Evolutionary conservation across 208 protist genomes (phyloP).

Genomic region (Acanthamoeba sp.): DNA sequence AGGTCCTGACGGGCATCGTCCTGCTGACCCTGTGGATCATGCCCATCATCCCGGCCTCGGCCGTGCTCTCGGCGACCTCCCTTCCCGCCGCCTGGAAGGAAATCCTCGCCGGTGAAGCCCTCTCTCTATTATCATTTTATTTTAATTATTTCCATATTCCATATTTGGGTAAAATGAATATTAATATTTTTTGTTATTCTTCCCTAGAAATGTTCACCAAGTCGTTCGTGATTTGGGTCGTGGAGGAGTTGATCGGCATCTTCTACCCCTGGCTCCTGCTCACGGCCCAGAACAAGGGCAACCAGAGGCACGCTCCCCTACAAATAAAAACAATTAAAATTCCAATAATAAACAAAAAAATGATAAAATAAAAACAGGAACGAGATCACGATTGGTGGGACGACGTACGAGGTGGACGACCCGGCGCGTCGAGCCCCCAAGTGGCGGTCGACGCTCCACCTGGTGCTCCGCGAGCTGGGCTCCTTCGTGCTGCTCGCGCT

Average conservation of each 20-base stretch:
- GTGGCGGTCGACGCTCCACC: not conserved
- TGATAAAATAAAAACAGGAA: no score
- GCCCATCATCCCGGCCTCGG: not conserved
- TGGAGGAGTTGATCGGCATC: slow-evolving; percentile 39
- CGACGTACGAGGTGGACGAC: slow-evolving; percentile 6
- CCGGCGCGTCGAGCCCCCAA: not conserved
- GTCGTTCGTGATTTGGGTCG: slow-evolving; percentile 9
- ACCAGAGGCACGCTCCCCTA: not conserved
- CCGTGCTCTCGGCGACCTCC: not conserved
- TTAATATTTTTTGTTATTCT: not conserved
- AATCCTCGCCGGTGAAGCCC: not conserved
- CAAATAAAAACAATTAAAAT: not conserved
- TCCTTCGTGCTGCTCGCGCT: not conserved
- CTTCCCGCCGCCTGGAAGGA: slow-evolving; percentile 9
- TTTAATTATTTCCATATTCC: no score
- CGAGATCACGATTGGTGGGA: slow-evolving; percentile 7
- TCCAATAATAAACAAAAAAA: no score
- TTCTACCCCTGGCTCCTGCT: slow-evolving; percentile 39
- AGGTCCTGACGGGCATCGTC: not conserved
- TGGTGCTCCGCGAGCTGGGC: not conserved
- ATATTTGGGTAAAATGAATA: no score
- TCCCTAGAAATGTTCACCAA: slow-evolving; percentile 28
- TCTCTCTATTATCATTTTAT: not conserved
- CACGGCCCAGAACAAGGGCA: not conserved
- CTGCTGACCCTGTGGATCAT: not conserved